A percentile compares a stretch with the other conserved stretches of the same genome.
Conservation (phyloP, 768 basidiomycete species). For the Gloeopeniophorella convolvens region DNA sequence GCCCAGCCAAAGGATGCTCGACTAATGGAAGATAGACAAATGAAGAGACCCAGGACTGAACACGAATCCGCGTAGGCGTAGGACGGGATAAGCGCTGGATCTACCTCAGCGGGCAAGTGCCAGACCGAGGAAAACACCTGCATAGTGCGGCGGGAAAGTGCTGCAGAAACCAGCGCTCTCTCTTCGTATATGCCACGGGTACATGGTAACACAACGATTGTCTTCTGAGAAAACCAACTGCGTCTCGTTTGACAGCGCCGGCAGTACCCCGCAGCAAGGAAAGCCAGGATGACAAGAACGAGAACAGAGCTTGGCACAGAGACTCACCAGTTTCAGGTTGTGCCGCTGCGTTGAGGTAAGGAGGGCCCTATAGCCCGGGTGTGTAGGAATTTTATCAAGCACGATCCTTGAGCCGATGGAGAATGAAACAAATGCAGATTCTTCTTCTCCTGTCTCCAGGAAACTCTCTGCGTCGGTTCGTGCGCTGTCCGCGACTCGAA, state of each 20-base stretch:
- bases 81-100: no score
- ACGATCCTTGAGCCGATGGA: slow-evolving; percentile 73
- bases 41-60: no score
- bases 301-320: no score
- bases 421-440: slow-evolving; percentile 62
- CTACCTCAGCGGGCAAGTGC: no score
- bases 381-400: slow-evolving; percentile 69
- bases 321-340: slow-evolving; percentile 64
- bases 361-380: slow-evolving; percentile 54
- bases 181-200: no score
- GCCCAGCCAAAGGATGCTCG: not conserved
- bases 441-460: slow-evolving; percentile 46
- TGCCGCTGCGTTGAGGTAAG: slow-evolving; percentile 53
- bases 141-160: no score
- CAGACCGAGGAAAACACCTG: no score
- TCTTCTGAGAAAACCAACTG: no score
- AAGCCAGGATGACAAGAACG: slow-evolving; percentile 10
- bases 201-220: no score
- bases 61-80: no score
- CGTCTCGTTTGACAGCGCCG: not conserved
- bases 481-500: slow-evolving; percentile 57
- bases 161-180: no score
- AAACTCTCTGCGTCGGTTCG: slow-evolving; percentile 34
- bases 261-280: not conserved
- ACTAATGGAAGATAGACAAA: not conserved